Evolutionary conservation across 1,284 basidiomycete species (phyloP), one percentile per base, ranked within the genome.

Genomic region (Acaromyces ingoldii): DNA sequence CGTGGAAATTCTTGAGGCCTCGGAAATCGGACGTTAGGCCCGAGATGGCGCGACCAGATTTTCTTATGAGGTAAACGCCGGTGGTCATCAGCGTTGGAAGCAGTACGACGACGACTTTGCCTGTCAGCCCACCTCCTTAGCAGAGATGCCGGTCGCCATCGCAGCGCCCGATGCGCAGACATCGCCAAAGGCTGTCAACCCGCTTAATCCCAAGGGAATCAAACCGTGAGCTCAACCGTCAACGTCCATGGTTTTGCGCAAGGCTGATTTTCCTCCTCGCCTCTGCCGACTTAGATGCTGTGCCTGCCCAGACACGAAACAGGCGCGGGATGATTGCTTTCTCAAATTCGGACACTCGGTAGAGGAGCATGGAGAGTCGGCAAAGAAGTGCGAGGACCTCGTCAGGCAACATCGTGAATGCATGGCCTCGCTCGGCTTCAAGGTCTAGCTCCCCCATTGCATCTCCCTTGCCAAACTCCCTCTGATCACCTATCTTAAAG

Each of bases 221-320:
- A 93, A 93, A 76, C 88, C 91, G 48, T 49, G 36, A 49, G 48
- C 38, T 17, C 11, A 36, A 10, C 4, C 10, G 5, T 15, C 22
- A 11, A 42, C n/a, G n/a, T n/a, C n/a, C n/a, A 34, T 37, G 36
- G 7, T 7, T 17, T 17, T 37, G 36, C 4, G 17, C 36, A 37
- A 17, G 36, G 24, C 36, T 37, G 7, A 4, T 37, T 17, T 22
- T 37, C 17, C 17, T 3, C 36, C 5, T 42, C 4, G 4, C 24
- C 43, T 22, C 26, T 19, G 33, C 26, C 26, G 22, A 26, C 28
- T 3, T 24, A 49, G 48, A 48, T 97, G 92, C 73, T 97, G 92
- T 70, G 92, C 92, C 40, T 98, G 92, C 76, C 91, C 91, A 11
- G 83, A 91, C 66, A 95, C 91, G 0, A 98, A 98, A 77, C 83